phyloP scores from a whole-genome alignment of 176 grass and related monocot genomes.

The Echinochloa phyllopogon region DNA sequence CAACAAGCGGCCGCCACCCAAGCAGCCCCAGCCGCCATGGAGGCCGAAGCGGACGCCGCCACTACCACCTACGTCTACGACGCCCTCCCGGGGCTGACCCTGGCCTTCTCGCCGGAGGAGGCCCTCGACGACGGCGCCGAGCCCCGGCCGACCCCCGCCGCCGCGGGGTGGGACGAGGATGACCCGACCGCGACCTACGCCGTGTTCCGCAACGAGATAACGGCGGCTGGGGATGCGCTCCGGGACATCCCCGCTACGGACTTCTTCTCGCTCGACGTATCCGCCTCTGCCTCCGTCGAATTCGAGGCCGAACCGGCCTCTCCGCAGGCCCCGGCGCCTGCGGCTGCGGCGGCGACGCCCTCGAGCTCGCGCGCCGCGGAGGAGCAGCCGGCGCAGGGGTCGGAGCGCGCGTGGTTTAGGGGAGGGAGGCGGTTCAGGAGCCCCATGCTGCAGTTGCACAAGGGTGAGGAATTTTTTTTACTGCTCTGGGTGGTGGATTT shows the following conservation, averaged over 20 bases:
- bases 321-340: neutral
- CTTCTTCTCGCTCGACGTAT: conserved; percentile 86
- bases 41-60: conserved; percentile 19
- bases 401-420: conserved; percentile 82
- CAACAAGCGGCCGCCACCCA: neutral
- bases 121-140: neutral
- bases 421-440: conserved; percentile 72
- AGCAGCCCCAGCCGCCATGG: conserved; percentile 29
- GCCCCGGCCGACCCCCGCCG: neutral
- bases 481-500: neutral
- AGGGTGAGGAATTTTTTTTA: conserved; percentile 54
- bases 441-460: conserved; percentile 98
- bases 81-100: conserved; percentile 52
- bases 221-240: conserved; percentile 47
- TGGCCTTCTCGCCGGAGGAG: conserved; percentile 44
- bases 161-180: conserved; percentile 21
- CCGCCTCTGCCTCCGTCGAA: neutral
- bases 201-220: conserved; percentile 88
- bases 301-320: neutral
- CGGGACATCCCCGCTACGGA: conserved; percentile 55
- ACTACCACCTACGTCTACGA: conserved; percentile 61
- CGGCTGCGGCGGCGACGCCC: neutral
- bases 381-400: conserved; percentile 54
- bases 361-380: conserved; percentile 14
- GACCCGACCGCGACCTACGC: conserved; percentile 56